Evolutionary conservation across 2,329 filamentous ascomycete species (phyloP).

Genomic region (Sporothrix inflata): DNA sequence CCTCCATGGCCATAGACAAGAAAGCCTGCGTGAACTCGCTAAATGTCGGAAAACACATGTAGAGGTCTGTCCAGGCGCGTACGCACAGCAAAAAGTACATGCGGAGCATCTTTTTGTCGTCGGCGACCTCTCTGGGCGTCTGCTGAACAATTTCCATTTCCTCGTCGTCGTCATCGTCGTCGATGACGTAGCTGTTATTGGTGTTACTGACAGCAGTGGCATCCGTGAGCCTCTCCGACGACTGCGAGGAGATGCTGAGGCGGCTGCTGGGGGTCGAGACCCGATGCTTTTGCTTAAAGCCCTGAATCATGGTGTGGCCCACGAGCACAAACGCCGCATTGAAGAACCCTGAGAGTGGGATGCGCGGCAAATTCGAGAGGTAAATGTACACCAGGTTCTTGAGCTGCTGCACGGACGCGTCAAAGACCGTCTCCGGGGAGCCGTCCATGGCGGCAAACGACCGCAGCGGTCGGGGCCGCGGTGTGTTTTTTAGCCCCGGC

Average conservation of each 20-base stretch:
- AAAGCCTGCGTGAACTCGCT: slow-evolving; percentile 37
- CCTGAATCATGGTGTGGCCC: slow-evolving; percentile 38
- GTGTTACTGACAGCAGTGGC: background rate
- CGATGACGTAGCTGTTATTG: background rate
- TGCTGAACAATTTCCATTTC: background rate
- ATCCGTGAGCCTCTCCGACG: background rate
- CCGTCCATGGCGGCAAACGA: slow-evolving; percentile 6
- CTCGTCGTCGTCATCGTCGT: background rate
- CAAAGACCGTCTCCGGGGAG: slow-evolving; percentile 11
- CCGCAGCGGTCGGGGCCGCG: background rate
- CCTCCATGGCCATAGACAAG: slow-evolving; percentile 36
- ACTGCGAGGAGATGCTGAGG: background rate
- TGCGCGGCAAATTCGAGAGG: slow-evolving; percentile 18
- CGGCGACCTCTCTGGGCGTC: background rate
- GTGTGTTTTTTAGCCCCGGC: background rate
- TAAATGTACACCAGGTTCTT: slow-evolving; percentile 30
- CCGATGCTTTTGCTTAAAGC: slow-evolving; percentile 19
- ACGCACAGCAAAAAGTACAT: slow-evolving; percentile 39
- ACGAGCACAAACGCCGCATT: slow-evolving; percentile 39
- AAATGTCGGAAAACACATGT: slow-evolving; percentile 36
- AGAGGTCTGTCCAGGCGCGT: slow-evolving; percentile 37
- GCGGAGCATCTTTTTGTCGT: slow-evolving; percentile 30
- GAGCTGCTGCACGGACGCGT: slow-evolving; percentile 6
- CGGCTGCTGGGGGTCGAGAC: background rate
- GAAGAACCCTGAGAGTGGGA: slow-evolving; percentile 36